A percentile compares a stretch with the other conserved stretches of the same genome.
Evolutionary conservation across 1,284 basidiomycete species (phyloP).

Genomic region (Crepidotus sp.): DNA sequence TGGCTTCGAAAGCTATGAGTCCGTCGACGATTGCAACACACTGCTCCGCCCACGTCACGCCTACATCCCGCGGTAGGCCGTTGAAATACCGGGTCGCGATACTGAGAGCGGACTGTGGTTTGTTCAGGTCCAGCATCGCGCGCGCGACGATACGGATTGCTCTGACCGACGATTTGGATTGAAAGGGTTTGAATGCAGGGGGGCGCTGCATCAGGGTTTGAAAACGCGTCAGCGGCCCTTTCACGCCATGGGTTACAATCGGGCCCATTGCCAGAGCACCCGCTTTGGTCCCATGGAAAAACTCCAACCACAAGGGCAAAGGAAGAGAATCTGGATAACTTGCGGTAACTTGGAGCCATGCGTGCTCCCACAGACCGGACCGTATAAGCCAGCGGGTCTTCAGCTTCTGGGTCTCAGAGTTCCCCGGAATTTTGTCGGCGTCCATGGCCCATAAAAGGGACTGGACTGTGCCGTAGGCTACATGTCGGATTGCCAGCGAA

Average conservation of each 20-base stretch:
- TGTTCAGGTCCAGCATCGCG: constrained; percentile 10
- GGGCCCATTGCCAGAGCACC: constrained; percentile 27
- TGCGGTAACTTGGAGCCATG: constrained; percentile 29
- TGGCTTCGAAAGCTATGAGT: constrained; percentile 28
- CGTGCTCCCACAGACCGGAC: constrained; percentile 40
- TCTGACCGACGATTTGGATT: constrained; percentile 3
- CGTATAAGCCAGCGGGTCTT: constrained; percentile 40
- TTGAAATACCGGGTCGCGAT: constrained; percentile 37
- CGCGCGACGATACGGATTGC: constrained; percentile 10
- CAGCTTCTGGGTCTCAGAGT: constrained; percentile 40
- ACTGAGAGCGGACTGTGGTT: constrained; percentile 27
- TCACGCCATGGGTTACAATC: constrained; percentile 4
- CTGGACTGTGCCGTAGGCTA: constrained; percentile 32
- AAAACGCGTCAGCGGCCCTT: constrained; percentile 12
- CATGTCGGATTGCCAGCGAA: constrained; percentile 34
- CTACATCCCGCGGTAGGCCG: constrained; percentile 32
- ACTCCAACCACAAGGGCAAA: constrained; percentile 44
- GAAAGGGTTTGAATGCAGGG: constrained; percentile 9
- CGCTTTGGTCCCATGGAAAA: constrained; percentile 28
- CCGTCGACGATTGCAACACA: constrained; percentile 42
- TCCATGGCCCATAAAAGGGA: constrained; percentile 37
- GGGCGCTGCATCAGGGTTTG: constrained; percentile 15
- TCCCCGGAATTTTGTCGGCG: constrained; percentile 27
- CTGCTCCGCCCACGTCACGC: constrained; percentile 22
- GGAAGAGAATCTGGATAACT: constrained; percentile 23